Base-by-base conservation (phyloP, 352 stramenopile genomes). In the Globisporangium nagaii region DNA sequence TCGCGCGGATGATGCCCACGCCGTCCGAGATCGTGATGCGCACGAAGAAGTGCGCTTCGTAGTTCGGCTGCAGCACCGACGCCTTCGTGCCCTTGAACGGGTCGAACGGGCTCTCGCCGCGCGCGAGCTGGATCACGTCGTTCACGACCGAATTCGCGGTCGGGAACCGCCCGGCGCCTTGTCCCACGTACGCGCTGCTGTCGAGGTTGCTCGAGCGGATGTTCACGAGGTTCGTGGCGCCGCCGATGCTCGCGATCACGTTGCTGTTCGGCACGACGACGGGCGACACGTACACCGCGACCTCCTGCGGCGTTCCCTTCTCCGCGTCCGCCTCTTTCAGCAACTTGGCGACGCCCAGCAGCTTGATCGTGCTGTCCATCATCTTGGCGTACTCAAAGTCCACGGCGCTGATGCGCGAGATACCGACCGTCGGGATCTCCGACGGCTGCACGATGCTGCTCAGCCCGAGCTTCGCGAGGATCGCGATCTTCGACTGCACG, bases 381-480 rank as follows among this genome's bases (percentile, higher is more conserved):
- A 95, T 85, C 63, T 96, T 96, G 51, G 95, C 96, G 71, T 98
- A 99, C 60, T 96, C 90, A 75, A 99, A 98, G 66, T 99, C 96
- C 7, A 94, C 78, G 0, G 76, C 63, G 7, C 79, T 86, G 56
- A 99, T 85, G 58, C 90, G 71, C 19, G 90, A 95, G 63, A 99
- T 99, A 30, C 96, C 96, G 9, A 81, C 82, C 13, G 89, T 98
- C 2, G 93, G 92, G 58, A 98, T 95, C n/a, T 82, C 65, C 1
- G 82, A 60, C 0, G 94, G 72, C 47, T 81, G 69, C 13, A 99
- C 87, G n/a, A 92, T 74, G 19, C 79, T 77, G 20, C 93, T 95
- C 68, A 98, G 98, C 24, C 86, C 88, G 0, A 99, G 70, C 65
- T 98, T 98, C 19, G 94, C 87, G 27, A 98, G 71, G 43, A 99